These are phyloP conservation scores for Podospora bellae-mahoneyi DNA, from an alignment of 495 filamentous ascomycete species.

Conservation along the genomic window DNA sequence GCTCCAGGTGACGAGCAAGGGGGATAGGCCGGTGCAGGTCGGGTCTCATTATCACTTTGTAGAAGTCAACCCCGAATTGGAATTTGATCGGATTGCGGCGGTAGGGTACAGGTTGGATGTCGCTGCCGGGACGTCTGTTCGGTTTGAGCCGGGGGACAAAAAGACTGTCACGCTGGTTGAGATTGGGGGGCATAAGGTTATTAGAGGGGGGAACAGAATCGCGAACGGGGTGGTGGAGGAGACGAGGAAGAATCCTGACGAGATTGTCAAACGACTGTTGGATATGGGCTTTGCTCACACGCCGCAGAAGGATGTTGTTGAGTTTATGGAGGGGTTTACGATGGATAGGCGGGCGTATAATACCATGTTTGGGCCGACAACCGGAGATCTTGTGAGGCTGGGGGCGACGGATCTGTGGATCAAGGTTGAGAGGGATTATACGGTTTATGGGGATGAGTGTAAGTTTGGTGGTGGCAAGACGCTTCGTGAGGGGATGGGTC, in stretches of 20 bases:
- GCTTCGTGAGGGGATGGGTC: conserved; percentile 93
- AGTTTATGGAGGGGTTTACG: conserved; percentile 54
- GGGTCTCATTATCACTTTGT: conserved; percentile 97
- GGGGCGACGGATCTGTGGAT: conserved; percentile 90
- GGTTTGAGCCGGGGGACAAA: conserved; percentile 92
- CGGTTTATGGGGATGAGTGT: conserved; percentile 88
- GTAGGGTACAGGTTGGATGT: conserved; percentile 90
- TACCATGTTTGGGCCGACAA: conserved; percentile 90
- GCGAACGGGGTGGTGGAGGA: conserved; percentile 70
- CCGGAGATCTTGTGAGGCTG: conserved; percentile 76
- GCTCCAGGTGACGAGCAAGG: conserved; percentile 77
- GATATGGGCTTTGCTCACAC: conserved; percentile 73
- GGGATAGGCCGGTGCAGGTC: conserved; percentile 89
- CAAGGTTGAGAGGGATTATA: conserved; percentile 82
- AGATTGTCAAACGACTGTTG: conserved; percentile 64
- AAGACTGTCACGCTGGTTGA: conserved; percentile 92
- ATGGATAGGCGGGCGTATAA: conserved; percentile 78
- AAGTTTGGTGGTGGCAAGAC: conserved; percentile 96
- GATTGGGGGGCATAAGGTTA: conserved; percentile 79
- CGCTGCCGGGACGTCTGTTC: conserved; percentile 83
- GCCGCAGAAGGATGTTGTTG: conserved; percentile 55
- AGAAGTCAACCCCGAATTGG: conserved; percentile 84
- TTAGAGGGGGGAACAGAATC: conserved; percentile 77
- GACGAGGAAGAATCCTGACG: conserved; percentile 46
- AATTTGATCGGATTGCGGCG: conserved; percentile 82